Percentiles rank a stretch among this genome's conserved stretches.
These are phyloP conservation scores for Botryobasidium botryosum DNA, from an alignment of 768 basidiomycete species.

Conservation along the genomic window DNA sequence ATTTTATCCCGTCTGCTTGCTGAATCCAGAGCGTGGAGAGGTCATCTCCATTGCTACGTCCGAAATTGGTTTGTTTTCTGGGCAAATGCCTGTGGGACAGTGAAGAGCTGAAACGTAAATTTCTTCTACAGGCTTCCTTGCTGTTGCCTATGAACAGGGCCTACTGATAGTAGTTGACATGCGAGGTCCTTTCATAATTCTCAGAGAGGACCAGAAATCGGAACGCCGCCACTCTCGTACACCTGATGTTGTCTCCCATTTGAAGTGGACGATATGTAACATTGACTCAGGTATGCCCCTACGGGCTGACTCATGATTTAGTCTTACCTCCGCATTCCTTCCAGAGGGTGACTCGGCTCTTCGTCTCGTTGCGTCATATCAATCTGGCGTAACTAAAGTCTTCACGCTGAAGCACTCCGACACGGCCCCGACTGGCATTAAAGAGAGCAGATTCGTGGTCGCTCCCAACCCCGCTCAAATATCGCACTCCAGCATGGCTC, in stretches of 20 bases:
- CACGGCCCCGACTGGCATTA: constrained; percentile 19
- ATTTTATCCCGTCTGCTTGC: constrained; percentile 44
- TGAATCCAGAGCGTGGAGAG: constrained; percentile 31
- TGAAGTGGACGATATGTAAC: constrained; percentile 52
- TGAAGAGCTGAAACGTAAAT: constrained; percentile 2
- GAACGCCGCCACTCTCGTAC: constrained; percentile 28
- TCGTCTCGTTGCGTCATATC: constrained; percentile 43
- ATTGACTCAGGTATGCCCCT: constrained; percentile 32
- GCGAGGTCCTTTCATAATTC: constrained; percentile 52
- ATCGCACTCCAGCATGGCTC: neutral
- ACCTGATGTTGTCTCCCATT: constrained; percentile 29
- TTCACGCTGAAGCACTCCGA: constrained; percentile 34
- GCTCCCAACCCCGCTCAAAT: neutral
- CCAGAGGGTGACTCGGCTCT: constrained; percentile 27
- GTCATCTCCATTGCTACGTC: constrained; percentile 44
- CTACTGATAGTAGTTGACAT: constrained; percentile 51
- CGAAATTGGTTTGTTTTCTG: constrained; percentile 43
- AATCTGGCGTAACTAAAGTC: constrained; percentile 41
- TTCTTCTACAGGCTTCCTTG: constrained; percentile 46
- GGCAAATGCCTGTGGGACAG: neutral
- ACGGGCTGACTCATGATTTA: neutral
- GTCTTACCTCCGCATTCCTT: constrained; percentile 20
- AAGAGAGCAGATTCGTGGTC: neutral
- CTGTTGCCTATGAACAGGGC: constrained; percentile 46
- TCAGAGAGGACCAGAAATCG: constrained; percentile 28